A percentile compares a stretch with the other conserved stretches of the same genome.
phyloP scores from a whole-genome alignment of 2,329 filamentous ascomycete genomes.

The Diaporthe sp. region DNA sequence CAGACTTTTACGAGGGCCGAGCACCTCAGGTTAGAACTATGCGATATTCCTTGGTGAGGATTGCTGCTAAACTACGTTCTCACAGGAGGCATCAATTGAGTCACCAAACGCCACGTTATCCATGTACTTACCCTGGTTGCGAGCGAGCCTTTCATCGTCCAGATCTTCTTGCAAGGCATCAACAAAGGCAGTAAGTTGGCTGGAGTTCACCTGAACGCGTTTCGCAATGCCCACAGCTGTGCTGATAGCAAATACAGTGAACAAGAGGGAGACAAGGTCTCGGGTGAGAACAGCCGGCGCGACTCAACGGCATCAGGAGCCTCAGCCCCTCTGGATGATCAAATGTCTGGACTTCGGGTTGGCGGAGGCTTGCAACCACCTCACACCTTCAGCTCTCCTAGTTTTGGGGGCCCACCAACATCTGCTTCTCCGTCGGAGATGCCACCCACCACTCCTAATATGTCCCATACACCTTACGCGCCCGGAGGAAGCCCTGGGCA shows the following conservation, averaged over 20 bases:
- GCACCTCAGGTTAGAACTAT: conserved; percentile 62
- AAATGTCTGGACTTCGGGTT: conserved; percentile 23
- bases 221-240: conserved; percentile 19
- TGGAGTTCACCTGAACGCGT: background rate
- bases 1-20: conserved; percentile 73
- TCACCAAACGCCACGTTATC: conserved; percentile 64
- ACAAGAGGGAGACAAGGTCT: conserved; percentile 55
- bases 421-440: conserved; percentile 40
- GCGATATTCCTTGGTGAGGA: conserved; percentile 30
- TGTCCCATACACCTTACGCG: conserved; percentile 37
- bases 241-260: conserved; percentile 48
- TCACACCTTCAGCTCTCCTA: conserved; percentile 33
- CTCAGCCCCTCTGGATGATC: conserved; percentile 39
- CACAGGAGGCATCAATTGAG: conserved; percentile 69
- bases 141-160: conserved; percentile 67
- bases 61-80: conserved; percentile 40
- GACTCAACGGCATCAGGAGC: conserved; percentile 40
- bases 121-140: conserved; percentile 64
- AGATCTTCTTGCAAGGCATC: conserved; percentile 69
- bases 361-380: conserved; percentile 14
- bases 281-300: conserved; percentile 42
- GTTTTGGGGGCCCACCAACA: conserved; percentile 30
- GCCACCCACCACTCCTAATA: conserved; percentile 39
- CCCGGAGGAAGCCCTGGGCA: conserved; percentile 23
- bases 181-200: conserved; percentile 59